Evolutionary conservation across 306 rosid species (phyloP), one percentile per base, ranked within the genome.

Genomic region (Prunus fruticosa): DNA sequence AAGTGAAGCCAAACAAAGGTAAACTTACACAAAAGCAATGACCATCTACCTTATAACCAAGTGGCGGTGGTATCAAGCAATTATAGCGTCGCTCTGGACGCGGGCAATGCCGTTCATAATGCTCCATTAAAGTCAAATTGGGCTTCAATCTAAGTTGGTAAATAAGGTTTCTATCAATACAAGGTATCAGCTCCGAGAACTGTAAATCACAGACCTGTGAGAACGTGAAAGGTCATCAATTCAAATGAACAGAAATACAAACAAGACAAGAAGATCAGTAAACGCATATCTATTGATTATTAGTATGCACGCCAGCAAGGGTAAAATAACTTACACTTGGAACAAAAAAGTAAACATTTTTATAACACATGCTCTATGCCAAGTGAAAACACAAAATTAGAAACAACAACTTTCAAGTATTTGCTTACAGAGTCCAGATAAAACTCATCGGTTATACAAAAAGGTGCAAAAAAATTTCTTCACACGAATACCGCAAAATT

Each of bases 31-130:
- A 54, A 11, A 27, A 41, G 63, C 61, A 49, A 71, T 13, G 19
- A 51, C 62, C 52, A 78, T 81, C 53, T 61, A 88, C 91, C 91
- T 85, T 88, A 73, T 88, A 88, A 52, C 89, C 86, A 18, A 30
- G 15, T 38, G 91, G 91, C 10, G 91, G 91, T 0, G 91, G 89
- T 73, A 88, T 65, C 25, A 88, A 67, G 73, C 91, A 88, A 74
- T 88, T 88, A 67, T 64, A 85, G 13, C 89, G 91, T 41, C 89
- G 89, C 74, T 73, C 84, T 4, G 81, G 88, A 34, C 78, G 86
- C 3, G 91, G 91, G 32, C 91, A 88, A 25, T 88, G 91, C 61
- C 91, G 82, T 23, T 88, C 89, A 25, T 88, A 88, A 62, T 88
- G 91, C 87, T 88, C 91, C 89, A 85, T 88, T n/a, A 85, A 63